Percentiles rank a stretch among this genome's conserved stretches.
These are phyloP conservation scores for Komagataella phaffii DNA, from an alignment of 805 yeast species.

Conservation along the genomic window DNA sequence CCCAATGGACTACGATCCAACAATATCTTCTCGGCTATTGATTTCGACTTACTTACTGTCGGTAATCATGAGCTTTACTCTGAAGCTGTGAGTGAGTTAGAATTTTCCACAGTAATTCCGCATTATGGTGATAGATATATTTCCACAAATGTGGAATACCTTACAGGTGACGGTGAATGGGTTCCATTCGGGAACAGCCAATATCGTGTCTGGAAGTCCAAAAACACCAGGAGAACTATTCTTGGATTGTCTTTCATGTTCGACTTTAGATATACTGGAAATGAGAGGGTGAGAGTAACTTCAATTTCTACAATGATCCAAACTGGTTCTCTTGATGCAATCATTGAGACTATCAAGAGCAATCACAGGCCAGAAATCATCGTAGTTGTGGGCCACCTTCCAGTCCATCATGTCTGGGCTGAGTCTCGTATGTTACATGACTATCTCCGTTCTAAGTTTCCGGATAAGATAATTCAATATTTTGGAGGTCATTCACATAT, in stretches of 20 bases:
- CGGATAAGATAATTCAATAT: constrained; percentile 58
- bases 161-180: constrained; percentile 26
- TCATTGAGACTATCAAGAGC: constrained; percentile 17
- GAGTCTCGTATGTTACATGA: constrained; percentile 36
- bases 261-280: constrained; percentile 46
- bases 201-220: constrained; percentile 53
- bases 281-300: constrained; percentile 48
- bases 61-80: constrained; percentile 89
- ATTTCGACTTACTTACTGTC: constrained; percentile 68
- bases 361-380: constrained; percentile 42
- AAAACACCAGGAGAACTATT: constrained; percentile 32
- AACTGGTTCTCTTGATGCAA: constrained; percentile 52
- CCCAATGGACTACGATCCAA: constrained; percentile 61
- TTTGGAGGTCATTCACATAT: constrained; percentile 94
- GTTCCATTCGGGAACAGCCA: constrained; percentile 56
- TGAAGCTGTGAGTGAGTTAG: constrained; percentile 49
- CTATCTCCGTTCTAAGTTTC: constrained; percentile 42
- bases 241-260: constrained; percentile 72
- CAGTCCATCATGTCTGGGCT: constrained; percentile 42
- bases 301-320: constrained; percentile 40
- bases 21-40: constrained; percentile 45
- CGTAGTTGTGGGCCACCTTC: constrained; percentile 70
- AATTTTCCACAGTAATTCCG: constrained; percentile 45
- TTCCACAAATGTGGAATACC: constrained; percentile 57
- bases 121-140: constrained; percentile 54